A percentile compares a stretch with the other conserved stretches of the same genome.
phyloP scores from a whole-genome alignment of 495 filamentous ascomycete genomes.

The Tirmania nivea region DNA sequence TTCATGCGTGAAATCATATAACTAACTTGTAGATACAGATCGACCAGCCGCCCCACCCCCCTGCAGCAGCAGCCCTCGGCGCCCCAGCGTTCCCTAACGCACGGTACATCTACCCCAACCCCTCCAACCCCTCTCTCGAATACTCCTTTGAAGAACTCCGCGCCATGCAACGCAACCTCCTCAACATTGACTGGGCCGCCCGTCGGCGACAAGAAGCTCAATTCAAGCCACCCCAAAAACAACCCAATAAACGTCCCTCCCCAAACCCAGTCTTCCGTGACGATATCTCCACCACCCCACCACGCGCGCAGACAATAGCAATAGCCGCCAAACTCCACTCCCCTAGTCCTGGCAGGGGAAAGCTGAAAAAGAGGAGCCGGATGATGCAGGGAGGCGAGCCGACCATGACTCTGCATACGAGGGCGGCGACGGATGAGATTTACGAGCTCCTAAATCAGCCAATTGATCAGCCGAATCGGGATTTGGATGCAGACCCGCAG shows the following conservation, averaged over 20 bases:
- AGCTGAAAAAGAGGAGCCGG: slow-evolving; percentile 13
- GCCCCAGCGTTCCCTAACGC: no score
- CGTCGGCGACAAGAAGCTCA: slow-evolving; percentile 21
- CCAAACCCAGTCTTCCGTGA: slow-evolving; percentile 29
- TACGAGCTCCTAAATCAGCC: slow-evolving; percentile 94
- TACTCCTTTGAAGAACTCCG: slow-evolving; percentile 63
- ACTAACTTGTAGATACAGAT: no score
- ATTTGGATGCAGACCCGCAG: slow-evolving; percentile 22
- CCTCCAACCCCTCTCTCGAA: slow-evolving; percentile 24
- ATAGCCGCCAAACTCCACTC: background rate
- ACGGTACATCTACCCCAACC: slow-evolving; percentile 49
- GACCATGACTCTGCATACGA: slow-evolving; percentile 93
- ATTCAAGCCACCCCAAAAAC: background rate
- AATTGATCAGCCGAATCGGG: slow-evolving; percentile 30
- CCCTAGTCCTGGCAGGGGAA: slow-evolving; percentile 18
- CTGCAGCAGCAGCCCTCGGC: no score
- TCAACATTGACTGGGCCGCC: slow-evolving; percentile 44
- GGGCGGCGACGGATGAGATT: slow-evolving; percentile 87
- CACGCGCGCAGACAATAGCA: background rate
- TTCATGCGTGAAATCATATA: no score
- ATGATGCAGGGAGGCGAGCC: slow-evolving; percentile 23
- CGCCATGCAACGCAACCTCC: slow-evolving; percentile 59
- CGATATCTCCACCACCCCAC: background rate
- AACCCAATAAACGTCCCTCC: slow-evolving; percentile 16
- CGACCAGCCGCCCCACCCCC: no score